These are phyloP conservation scores for Trichoderma guizhouense DNA, from an alignment of 2,329 filamentous ascomycete species.

Conservation along the genomic window DNA sequence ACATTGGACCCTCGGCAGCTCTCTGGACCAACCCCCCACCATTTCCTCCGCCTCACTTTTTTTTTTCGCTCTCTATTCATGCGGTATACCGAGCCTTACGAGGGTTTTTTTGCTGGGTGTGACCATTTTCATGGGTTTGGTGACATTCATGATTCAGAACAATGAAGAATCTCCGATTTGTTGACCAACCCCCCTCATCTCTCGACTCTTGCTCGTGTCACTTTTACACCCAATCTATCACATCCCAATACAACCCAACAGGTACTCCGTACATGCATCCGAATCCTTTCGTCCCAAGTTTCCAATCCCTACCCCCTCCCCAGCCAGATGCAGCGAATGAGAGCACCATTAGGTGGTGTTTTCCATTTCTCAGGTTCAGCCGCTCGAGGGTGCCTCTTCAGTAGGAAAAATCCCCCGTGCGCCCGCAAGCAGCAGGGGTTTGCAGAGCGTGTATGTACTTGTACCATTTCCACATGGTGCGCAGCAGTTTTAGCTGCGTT, in stretches of 20 bases:
- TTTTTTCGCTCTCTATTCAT: background rate
- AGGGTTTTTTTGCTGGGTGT: background rate
- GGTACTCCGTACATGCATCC: background rate
- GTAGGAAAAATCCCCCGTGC: background rate
- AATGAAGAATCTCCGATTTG: background rate
- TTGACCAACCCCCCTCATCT: background rate
- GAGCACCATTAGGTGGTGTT: background rate
- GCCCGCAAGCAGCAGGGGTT: constrained; percentile 8
- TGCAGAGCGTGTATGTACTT: background rate
- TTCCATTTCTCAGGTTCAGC: background rate
- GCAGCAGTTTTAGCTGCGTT: background rate
- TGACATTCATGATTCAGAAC: background rate
- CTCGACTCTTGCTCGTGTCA: background rate
- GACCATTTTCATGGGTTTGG: background rate
- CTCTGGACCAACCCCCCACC: background rate
- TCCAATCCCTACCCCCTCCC: background rate
- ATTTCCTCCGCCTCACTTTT: background rate
- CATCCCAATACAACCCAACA: background rate
- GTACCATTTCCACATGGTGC: background rate
- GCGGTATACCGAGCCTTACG: background rate
- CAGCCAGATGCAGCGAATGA: background rate
- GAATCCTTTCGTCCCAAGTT: background rate
- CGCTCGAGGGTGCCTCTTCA: background rate
- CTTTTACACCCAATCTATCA: background rate
- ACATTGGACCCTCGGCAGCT: background rate